Base-by-base conservation (phyloP, 1,284 basidiomycete species). In the Xerocomus minutiporus region DNA sequence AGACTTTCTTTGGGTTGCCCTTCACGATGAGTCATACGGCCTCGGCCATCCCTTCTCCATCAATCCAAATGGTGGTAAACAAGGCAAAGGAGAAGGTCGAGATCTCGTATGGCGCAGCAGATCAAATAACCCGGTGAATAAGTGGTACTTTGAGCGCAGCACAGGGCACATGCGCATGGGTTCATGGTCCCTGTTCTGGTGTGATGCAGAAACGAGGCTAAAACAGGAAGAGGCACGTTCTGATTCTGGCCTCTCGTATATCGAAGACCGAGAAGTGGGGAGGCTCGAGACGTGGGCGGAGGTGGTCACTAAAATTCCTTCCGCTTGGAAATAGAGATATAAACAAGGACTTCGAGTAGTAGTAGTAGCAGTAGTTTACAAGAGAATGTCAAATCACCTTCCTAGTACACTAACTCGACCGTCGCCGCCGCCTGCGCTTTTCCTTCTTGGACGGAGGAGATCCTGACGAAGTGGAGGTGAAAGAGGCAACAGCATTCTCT, bases 71-170 rank as follows among this genome's bases (percentile, higher is more conserved):
- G 96, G 96, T 4, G 94, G 94, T 9, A 85, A 91, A 61, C 83
- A 86, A 50, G 97, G 96, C 39, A 79, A 84, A 56, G 97, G 96
- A 29, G 81, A 86, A 64, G 94, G 94, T n/a, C 78, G 86, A 40
- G 96, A 99, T 69, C 80, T 99, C 52, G 93, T 99, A 29, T 99
- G 96, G 96, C 84, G 97, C 56, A 90, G 86, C 63, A 81, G 97
- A 51, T 80, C 86, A 9, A 82, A 96, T 71, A 99, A 99, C 69
- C 94, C 94, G 0, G 86, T 99, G 51, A 99, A 99, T 73, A 96
- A 95, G 71, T 99, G 97, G 97, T 99, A 99, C 73, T 97, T 93
- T 63, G 97, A 99, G 69, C 84, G 97, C 34, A 90, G 86, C 65
- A 91, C 89, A 43, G 97, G 97, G 8, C 96, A 97, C 71, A 61